Conservation (phyloP, 306 rosid species). For the Biancaea sappan region DNA sequence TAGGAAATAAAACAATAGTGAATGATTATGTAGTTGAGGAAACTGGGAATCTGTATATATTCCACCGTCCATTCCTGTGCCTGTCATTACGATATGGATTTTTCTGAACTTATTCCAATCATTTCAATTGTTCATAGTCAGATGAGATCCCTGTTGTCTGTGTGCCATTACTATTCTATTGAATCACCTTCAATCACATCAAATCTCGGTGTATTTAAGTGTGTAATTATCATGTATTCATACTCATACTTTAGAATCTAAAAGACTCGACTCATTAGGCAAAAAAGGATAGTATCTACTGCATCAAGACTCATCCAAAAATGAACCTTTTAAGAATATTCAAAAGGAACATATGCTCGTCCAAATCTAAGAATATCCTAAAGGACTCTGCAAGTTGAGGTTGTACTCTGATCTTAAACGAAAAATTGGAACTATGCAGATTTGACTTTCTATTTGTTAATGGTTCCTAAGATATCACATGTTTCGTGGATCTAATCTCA, state of each 20-base stretch:
- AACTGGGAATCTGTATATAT: not conserved
- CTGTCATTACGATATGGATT: slow-evolving; percentile 6
- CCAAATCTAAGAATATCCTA: too few relatives aligned
- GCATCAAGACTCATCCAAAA: too few relatives aligned
- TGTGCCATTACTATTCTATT: slow-evolving; percentile 6
- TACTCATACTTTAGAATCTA: not conserved
- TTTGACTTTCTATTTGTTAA: not conserved
- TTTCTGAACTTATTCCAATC: slow-evolving; percentile 30
- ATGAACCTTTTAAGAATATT: too few relatives aligned
- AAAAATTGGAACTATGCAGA: too few relatives aligned
- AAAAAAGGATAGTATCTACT: too few relatives aligned
- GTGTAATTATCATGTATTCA: not conserved
- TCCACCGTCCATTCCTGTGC: slow-evolving; percentile 20
- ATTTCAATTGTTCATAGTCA: slow-evolving; percentile 31
- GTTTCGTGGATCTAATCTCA: not conserved
- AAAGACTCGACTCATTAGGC: too few relatives aligned
- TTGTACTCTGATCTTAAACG: not conserved
- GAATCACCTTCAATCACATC: not conserved
- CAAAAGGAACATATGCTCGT: too few relatives aligned
- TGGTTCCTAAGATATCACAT: not conserved
- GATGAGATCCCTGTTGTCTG: slow-evolving; percentile 7
- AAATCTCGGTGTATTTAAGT: not conserved
- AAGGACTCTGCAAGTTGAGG: not conserved
- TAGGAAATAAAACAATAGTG: slow-evolving; percentile 13
- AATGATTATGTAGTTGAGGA: slow-evolving; percentile 14